Evolutionary conservation across 2,329 filamentous ascomycete genomes (phyloP).

Genomic region (Curvularia lunata): DNA sequence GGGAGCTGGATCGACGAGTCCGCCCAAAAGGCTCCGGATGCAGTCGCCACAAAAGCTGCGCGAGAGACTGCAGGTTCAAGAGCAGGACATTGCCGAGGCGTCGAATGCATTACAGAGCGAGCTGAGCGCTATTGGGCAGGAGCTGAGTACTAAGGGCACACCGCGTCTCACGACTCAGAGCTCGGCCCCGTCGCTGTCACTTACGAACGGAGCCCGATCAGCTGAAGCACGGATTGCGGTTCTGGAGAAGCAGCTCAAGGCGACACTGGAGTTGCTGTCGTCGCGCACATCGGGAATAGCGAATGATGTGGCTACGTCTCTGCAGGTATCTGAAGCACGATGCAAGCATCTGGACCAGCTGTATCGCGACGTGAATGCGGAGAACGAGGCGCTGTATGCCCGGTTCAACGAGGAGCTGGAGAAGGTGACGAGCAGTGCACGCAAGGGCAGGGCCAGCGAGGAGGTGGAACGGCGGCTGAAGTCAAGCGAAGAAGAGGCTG

Average conservation of each 20-base stretch:
- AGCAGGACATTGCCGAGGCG: slow-evolving; percentile 72
- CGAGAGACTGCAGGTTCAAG: slow-evolving; percentile 84
- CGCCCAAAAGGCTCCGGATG: slow-evolving; percentile 52
- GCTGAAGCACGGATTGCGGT: slow-evolving; percentile 65
- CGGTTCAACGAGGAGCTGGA: slow-evolving; percentile 90
- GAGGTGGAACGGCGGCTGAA: slow-evolving; percentile 74
- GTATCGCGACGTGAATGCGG: slow-evolving; percentile 83
- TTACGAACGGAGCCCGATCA: slow-evolving; percentile 31
- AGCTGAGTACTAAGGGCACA: slow-evolving; percentile 64
- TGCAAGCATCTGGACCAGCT: slow-evolving; percentile 84
- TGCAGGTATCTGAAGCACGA: slow-evolving; percentile 78
- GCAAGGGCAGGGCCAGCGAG: slow-evolving; percentile 77
- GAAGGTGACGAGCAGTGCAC: slow-evolving; percentile 75
- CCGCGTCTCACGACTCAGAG: slow-evolving; percentile 44
- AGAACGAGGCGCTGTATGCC: slow-evolving; percentile 92
- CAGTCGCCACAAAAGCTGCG: slow-evolving; percentile 72
- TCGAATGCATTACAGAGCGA: slow-evolving; percentile 76
- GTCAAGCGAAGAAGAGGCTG: slow-evolving; percentile 78
- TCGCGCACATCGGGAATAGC: slow-evolving; percentile 59
- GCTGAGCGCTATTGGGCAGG: slow-evolving; percentile 78
- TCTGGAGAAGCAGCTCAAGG: slow-evolving; percentile 71
- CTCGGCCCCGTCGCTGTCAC: slow-evolving; percentile 33
- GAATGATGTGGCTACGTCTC: slow-evolving; percentile 72
- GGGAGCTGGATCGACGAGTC: slow-evolving; percentile 23
- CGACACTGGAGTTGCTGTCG: slow-evolving; percentile 44